Evolutionary conservation across 1,284 basidiomycete genomes (phyloP), one percentile per base, ranked within the genome.

Genomic region (Pterulicium gracile): DNA sequence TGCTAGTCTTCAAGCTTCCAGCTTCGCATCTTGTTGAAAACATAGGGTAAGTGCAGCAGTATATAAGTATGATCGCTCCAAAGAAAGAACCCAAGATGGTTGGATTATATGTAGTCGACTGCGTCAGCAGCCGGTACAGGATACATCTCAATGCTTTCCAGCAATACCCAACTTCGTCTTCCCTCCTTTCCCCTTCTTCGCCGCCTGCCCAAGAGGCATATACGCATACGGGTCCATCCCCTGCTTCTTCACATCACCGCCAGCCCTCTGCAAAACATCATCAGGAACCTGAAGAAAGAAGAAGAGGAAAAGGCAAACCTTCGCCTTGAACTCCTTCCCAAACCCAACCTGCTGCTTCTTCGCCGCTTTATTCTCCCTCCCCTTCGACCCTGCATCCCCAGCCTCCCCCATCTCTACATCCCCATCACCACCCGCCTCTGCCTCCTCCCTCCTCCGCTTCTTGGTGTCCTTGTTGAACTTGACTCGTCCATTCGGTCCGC

Each of bases 391-490:
- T 39, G 58, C 52, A 20, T 61, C 56, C 34, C 65, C 63, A 14
- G 64, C 69, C 50, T 70, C 67, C 4, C 61, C 79, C 79, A 88
- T 88, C 55, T 85, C 86, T 42, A 88, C 66, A 54, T 90, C 88
- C 34, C 70, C 75, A 21, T 71, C 72, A 19, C 59, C 66, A 19
- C 74, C 77, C 53, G 81, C 82, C 19, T 69, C 68, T 50, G 75
- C 72, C n/a, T 21, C 42, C 32, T 76, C 75, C 46, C 83, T 73
- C 50, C 92, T 66, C 48, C 87, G 76, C 58, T 92, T 88, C 66
- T 94, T 95, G 20, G 89, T 95, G 59, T 97, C 89, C 67, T 98
- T 98, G 70, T 97, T 91, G 68, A 98, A 96, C 65, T 92, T 95
- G 59, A 98, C 68, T 27, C 78, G 80, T 15, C 96, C 96, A 50